Evolutionary conservation across 305 asterid genomes (phyloP).

Genomic region (Coffea humblotiana): DNA sequence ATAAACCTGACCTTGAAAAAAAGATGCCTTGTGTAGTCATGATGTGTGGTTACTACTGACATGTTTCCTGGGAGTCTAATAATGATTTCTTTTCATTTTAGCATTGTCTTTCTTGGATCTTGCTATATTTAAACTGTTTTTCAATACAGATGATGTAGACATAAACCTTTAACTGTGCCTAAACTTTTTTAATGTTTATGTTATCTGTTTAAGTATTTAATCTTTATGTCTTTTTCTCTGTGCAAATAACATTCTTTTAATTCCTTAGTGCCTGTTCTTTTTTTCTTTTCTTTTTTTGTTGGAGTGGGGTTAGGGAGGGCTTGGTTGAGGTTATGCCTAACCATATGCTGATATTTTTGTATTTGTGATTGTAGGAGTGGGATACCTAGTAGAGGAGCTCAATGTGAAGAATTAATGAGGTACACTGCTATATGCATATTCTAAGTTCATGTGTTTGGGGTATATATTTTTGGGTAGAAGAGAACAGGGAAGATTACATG

Average conservation of each 20-base stretch:
- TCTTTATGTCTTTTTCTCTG: neutral
- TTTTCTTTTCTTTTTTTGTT: neutral
- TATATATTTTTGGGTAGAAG: conserved; percentile 11
- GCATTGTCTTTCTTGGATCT: neutral
- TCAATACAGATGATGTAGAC: neutral
- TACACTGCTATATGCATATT: conserved; percentile 18
- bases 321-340: neutral
- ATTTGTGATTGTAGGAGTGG: conserved; percentile 38
- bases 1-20: neutral
- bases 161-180: neutral
- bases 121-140: neutral
- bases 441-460: conserved; percentile 4
- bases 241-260: neutral
- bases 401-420: conserved; percentile 78
- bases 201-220: too few relatives aligned
- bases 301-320: neutral
- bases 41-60: neutral
- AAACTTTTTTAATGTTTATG: too few relatives aligned
- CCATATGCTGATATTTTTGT: conserved; percentile 14
- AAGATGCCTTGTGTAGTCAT: neutral
- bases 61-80: neutral
- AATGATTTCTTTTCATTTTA: neutral
- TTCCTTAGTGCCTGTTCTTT: neutral
- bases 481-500: neutral
- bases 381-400: conserved; percentile 44